Evolutionary conservation across 176 grass and related monocot genomes (phyloP).

Genomic region (Panicum miliaceum): DNA sequence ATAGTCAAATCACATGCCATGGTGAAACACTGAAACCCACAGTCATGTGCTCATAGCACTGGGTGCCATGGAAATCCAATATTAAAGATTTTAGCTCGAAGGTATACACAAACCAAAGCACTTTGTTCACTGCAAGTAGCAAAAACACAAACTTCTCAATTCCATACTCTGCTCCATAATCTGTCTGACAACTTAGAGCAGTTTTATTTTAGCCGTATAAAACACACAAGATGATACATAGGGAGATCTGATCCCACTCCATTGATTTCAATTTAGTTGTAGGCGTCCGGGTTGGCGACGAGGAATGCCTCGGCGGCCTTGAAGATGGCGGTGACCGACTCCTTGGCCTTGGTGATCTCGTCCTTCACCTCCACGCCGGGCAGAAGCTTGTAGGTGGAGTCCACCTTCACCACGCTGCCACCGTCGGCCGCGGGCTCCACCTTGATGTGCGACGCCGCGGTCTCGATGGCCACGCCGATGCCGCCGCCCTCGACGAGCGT

Average conservation of each 20-base stretch:
- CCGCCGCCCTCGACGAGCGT: not conserved
- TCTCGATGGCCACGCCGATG: conserved; percentile 30
- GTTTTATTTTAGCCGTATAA: not conserved
- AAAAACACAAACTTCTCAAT: not conserved
- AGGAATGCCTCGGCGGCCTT: not conserved
- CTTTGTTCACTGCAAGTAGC: not conserved
- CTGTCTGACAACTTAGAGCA: not conserved
- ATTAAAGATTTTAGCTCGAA: no score
- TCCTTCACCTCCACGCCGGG: not conserved
- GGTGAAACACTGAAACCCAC: no score
- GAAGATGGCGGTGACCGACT: not conserved
- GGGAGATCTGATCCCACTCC: not conserved
- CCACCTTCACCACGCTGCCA: not conserved
- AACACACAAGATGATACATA: not conserved
- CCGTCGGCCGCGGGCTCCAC: conserved; percentile 48
- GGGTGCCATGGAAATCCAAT: no score
- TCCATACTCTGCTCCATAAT: not conserved
- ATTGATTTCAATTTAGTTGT: not conserved
- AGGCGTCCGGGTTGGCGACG: conserved; percentile 5
- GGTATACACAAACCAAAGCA: not conserved
- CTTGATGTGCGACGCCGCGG: conserved; percentile 57
- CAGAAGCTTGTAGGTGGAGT: not conserved
- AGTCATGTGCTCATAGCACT: no score
- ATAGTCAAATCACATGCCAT: no score
- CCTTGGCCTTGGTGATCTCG: conserved; percentile 52